A percentile compares a stretch with the other conserved stretches of the same genome.
Evolutionary conservation across 2,329 filamentous ascomycete genomes (phyloP).

Genomic region (Aspergillus tamarii): DNA sequence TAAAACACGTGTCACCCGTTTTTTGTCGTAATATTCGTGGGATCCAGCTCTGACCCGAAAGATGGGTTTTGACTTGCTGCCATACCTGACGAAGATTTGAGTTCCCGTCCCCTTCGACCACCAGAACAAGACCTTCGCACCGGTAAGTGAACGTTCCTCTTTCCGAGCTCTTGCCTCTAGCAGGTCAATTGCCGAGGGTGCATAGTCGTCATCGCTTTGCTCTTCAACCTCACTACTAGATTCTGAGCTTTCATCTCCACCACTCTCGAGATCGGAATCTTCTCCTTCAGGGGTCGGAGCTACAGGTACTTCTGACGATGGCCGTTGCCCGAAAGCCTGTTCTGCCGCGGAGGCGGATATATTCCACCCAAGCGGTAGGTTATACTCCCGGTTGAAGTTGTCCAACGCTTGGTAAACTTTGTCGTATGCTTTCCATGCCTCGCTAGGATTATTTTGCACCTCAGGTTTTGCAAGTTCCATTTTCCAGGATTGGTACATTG

Average conservation of each 20-base stretch:
- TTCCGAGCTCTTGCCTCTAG: background rate
- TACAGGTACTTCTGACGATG: background rate
- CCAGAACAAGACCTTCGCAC: background rate
- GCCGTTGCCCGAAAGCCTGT: background rate
- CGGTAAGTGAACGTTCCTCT: background rate
- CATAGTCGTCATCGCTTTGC: background rate
- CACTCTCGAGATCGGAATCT: background rate
- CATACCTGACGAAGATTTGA: conserved; percentile 6
- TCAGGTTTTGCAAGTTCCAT: background rate
- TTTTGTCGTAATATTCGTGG: conserved; percentile 1
- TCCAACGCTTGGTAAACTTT: background rate
- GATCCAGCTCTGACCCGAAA: conserved; percentile 2
- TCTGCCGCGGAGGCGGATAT: background rate
- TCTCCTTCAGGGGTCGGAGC: background rate
- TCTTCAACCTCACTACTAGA: background rate
- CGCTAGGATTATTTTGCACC: background rate
- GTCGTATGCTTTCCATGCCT: background rate
- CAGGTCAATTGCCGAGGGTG: background rate
- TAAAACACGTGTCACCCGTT: background rate
- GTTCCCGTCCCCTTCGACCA: background rate
- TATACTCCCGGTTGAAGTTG: conserved; percentile 1
- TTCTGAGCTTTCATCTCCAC: background rate
- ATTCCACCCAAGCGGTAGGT: background rate
- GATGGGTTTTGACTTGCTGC: background rate
- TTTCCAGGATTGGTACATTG: background rate